A percentile compares a stretch with the other conserved stretches of the same genome.
phyloP scores from a whole-genome alignment of 1,284 basidiomycete species.

The Takashimella koratensis region DNA sequence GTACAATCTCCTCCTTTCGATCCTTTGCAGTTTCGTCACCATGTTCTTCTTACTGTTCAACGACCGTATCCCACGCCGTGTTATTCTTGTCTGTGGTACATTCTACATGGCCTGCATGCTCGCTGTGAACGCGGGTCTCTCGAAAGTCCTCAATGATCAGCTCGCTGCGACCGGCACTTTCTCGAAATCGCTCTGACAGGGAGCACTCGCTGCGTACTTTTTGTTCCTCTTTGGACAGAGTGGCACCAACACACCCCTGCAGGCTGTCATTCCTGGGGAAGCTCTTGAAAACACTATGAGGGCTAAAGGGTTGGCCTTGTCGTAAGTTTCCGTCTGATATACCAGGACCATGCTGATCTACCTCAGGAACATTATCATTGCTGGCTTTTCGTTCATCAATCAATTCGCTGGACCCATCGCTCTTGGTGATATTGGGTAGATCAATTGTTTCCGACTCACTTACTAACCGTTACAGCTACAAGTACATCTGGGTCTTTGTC shows the following conservation, averaged over 20 bases:
- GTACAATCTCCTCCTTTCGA: constrained; percentile 58
- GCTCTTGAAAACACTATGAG: constrained; percentile 90
- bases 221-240: constrained; percentile 29
- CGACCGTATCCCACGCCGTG: constrained; percentile 32
- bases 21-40: constrained; percentile 56
- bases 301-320: constrained; percentile 60
- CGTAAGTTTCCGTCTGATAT: too few species aligned
- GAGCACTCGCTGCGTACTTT: constrained; percentile 50
- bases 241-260: constrained; percentile 41
- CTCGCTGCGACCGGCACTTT: not conserved
- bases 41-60: constrained; percentile 35
- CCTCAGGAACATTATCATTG: constrained; percentile 53
- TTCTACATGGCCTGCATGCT: constrained; percentile 28
- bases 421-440: constrained; percentile 49
- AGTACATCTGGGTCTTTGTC: constrained; percentile 34
- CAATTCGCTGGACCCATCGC: constrained; percentile 49
- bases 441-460: too few species aligned
- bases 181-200: constrained; percentile 35
- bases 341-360: too few species aligned
- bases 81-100: constrained; percentile 34
- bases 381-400: constrained; percentile 55
- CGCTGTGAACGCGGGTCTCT: constrained; percentile 38
- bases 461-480: too few species aligned
- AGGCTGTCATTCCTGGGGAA: constrained; percentile 78
- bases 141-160: constrained; percentile 25